Base-by-base conservation (phyloP, 768 basidiomycete genomes). In the Piloderma croceum region DNA sequence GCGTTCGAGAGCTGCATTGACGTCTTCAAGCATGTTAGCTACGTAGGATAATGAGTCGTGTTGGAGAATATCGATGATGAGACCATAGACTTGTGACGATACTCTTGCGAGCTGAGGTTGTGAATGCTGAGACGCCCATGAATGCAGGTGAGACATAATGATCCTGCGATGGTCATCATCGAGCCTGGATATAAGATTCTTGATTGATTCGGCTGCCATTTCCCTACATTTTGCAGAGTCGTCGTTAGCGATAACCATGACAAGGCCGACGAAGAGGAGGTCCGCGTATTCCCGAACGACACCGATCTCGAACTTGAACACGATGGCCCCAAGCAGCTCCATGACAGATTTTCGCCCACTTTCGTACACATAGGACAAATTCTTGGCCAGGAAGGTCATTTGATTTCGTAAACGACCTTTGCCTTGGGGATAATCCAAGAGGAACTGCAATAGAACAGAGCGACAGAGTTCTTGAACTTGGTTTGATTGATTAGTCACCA, bases 351-450 rank as follows among this genome's bases (percentile, higher is more conserved):
- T 73, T 25, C 93, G 77, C 2, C 96, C 96, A 45, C 81, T 88
- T 53, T 96, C 91, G 58, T 89, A 79, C 29, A 81, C 75, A 56
- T 97, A 99, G 3, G 88, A 82, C 25, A 97, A 65, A 56, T 98
- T 98, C 56, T 85, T 88, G 17, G 90, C 89, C 23, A 99, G 71
- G 67, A 96, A 96, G 0, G 81, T 74, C 78, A 99, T 88, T 48
- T 88, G 86, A 25, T 80, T 83, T 27, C 79, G 83, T 6, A 99
- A 71, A 10, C 94, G 81, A 2, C 89, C 90, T 49, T 89, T 85
- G 6, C 94, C 93, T 60, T 98, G 94, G 3, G 94, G 94, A 55
- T 98, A 99, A 52, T 99, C 94, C 7, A 98, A 77, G 35, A 98
- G 68, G 72, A 99, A 99, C 54, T 93, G 90, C 27, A 98, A 77